Conservation (phyloP, 1,284 basidiomycete species). For the Boletus mariae region DNA sequence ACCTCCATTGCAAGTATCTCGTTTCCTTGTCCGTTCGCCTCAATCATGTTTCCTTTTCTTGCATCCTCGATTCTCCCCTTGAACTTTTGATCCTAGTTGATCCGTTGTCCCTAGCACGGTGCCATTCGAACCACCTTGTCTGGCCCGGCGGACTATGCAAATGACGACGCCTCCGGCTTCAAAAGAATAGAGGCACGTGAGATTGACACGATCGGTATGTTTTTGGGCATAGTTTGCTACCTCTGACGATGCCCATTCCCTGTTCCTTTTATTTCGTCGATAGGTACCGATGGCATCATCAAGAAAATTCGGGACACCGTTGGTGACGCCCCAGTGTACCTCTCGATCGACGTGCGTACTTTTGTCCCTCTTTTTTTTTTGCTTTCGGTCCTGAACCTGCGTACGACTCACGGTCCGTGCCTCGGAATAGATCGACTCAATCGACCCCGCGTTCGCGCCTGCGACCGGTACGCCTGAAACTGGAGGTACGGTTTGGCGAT, state of each 20-base stretch:
- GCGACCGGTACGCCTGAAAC: slow-evolving; percentile 68
- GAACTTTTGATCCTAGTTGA: slow-evolving; percentile 69
- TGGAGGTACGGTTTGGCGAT: slow-evolving; percentile 41
- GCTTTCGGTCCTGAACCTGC: neutral
- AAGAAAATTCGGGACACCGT: slow-evolving; percentile 68
- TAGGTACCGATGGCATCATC: slow-evolving; percentile 65
- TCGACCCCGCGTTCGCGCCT: slow-evolving; percentile 76
- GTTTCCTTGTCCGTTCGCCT: slow-evolving; percentile 21
- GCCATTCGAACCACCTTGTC: slow-evolving; percentile 75
- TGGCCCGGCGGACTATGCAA: slow-evolving; percentile 65
- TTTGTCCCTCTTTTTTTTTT: neutral
- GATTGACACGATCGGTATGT: slow-evolving; percentile 64
- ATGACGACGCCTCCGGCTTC: slow-evolving; percentile 66
- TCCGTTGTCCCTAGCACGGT: slow-evolving; percentile 58
- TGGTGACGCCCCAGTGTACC: slow-evolving; percentile 64
- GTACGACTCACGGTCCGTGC: neutral
- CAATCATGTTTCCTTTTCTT: slow-evolving; percentile 2
- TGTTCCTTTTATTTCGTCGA: neutral
- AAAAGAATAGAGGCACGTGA: slow-evolving; percentile 73
- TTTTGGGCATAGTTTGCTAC: neutral
- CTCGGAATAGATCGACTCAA: slow-evolving; percentile 58
- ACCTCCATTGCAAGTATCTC: slow-evolving; percentile 75
- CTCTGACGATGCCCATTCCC: neutral
- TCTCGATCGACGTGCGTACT: slow-evolving; percentile 62
- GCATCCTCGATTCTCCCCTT: slow-evolving; percentile 15